Base-by-base conservation (phyloP, 805 yeast genomes). In the Wickerhamiella bombiphila region DNA sequence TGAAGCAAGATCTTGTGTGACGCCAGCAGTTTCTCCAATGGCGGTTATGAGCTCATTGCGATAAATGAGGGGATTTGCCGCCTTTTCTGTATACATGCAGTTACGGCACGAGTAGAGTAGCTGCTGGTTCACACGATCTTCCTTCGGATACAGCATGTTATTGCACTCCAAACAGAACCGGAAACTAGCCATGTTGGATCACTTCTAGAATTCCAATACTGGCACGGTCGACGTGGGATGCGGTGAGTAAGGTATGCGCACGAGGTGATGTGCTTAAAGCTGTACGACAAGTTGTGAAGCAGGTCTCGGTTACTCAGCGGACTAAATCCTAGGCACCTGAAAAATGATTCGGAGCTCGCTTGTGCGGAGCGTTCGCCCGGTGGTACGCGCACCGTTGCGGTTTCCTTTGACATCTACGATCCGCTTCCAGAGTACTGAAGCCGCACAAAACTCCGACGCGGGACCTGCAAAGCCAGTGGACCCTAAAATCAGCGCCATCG, bases 131-230 rank as follows among this genome's bases (percentile, higher is more conserved):
- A 77, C 82, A 54, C 79, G 81, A 57, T 91, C 97, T 64, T 91
- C 98, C 49, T 82, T 74, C 16, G 98, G 98, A 58, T 91, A 91
- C 62, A 91, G 70, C 98, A 91, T 91, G 58, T 91, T 91, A 70
- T 91, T 91, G 72, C 93, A 88, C 56, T 88, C 93, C 52, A 91
- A 76, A 61, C 98, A 88, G 66, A 88, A 88, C 57, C 94, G 72
- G 63, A 91, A 88, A 38, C 95, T 83, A 18, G 50, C 50, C 33
- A 30, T 30, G 15, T 7, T 30, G 5, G 13, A 8, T 9, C 13
- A 24, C 26, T 24, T 11, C 32, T 14, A 9, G 28, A 24, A 24
- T 9, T 24, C 13, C 28, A 9, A n/a, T 24, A 9, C n/a, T n/a
- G 28, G 13, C 28, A 24, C 28, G 28, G 9, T 24, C 28, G 28